These are phyloP conservation scores for Choanephora cucurbitarum DNA, from an alignment of 371 early-diverging fungal species.

Conservation along the genomic window DNA sequence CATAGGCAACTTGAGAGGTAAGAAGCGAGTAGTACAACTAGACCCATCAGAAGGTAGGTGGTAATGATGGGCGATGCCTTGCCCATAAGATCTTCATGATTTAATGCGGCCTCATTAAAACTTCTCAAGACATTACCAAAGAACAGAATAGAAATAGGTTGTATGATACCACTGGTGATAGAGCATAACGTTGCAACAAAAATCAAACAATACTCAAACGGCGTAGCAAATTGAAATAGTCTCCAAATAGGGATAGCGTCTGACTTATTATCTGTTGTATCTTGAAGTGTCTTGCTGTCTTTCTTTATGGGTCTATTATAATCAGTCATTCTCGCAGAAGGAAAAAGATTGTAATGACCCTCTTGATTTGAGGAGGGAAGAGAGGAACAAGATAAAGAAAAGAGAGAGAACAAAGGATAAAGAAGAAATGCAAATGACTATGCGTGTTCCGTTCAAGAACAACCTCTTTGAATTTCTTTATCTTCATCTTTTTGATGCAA, in stretches of 20 bases:
- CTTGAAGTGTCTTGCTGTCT: neutral
- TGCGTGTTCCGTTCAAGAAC: no score
- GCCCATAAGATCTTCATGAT: constrained; percentile 10
- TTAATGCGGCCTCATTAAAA: neutral
- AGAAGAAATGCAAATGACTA: no score
- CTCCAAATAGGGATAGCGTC: constrained; percentile 30
- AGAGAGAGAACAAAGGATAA: neutral
- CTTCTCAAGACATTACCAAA: constrained; percentile 24
- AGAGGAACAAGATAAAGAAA: neutral
- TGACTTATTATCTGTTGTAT: constrained; percentile 13
- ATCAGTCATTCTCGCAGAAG: neutral
- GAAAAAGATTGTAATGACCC: no score
- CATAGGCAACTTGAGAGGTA: constrained; percentile 40
- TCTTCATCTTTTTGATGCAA: neutral
- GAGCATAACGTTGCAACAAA: constrained; percentile 25
- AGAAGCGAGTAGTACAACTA: constrained; percentile 26
- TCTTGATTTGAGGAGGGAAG: no score
- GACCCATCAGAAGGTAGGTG: constrained; percentile 39
- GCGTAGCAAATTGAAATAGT: constrained; percentile 41
- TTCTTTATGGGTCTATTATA: constrained; percentile 5
- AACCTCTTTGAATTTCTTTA: no score
- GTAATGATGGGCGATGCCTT: constrained; percentile 25
- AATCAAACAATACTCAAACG: constrained; percentile 26
- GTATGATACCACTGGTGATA: constrained; percentile 33
- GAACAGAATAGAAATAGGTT: constrained; percentile 41